These are phyloP conservation scores for Pseudogymnoascus pannorum DNA, from an alignment of 2,329 filamentous ascomycete species.

Conservation along the genomic window DNA sequence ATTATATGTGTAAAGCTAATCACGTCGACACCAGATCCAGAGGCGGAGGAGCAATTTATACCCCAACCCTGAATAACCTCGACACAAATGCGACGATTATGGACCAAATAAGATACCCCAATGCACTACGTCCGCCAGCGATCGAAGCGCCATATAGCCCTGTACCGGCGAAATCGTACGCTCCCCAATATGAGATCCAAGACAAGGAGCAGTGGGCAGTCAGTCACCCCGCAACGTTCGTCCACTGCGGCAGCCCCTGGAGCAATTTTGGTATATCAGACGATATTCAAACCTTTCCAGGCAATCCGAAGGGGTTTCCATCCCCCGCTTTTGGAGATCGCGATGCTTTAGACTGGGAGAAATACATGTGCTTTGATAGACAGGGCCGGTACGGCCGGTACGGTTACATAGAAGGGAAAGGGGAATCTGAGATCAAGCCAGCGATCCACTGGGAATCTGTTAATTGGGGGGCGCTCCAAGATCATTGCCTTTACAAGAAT, in stretches of 20 bases:
- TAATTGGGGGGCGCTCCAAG: constrained; percentile 65
- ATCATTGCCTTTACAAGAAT: constrained; percentile 59
- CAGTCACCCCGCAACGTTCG: constrained; percentile 49
- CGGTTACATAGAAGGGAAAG: constrained; percentile 41
- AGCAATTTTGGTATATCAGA: constrained; percentile 36
- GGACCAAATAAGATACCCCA: constrained; percentile 27
- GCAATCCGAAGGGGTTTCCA: constrained; percentile 51
- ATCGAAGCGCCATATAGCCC: constrained; percentile 34
- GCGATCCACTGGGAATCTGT: constrained; percentile 56
- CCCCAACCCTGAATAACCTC: constrained; percentile 45
- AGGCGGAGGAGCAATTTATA: constrained; percentile 47
- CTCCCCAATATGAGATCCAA: constrained; percentile 62
- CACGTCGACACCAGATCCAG: constrained; percentile 31
- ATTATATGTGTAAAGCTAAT: constrained; percentile 10
- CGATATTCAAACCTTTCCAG: constrained; percentile 59
- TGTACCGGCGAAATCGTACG: constrained; percentile 50
- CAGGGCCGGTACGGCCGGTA: constrained; percentile 64
- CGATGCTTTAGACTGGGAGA: constrained; percentile 51
- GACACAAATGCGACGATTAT: constrained; percentile 31
- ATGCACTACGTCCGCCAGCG: constrained; percentile 30
- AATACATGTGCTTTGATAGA: constrained; percentile 59
- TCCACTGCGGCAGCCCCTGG: constrained; percentile 57
- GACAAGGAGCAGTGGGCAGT: constrained; percentile 54
- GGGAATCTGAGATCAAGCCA: not conserved
- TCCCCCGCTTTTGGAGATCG: constrained; percentile 56